Conservation (phyloP, 2,329 filamentous ascomycete species). For the Aphanoascus verrucosus region DNA sequence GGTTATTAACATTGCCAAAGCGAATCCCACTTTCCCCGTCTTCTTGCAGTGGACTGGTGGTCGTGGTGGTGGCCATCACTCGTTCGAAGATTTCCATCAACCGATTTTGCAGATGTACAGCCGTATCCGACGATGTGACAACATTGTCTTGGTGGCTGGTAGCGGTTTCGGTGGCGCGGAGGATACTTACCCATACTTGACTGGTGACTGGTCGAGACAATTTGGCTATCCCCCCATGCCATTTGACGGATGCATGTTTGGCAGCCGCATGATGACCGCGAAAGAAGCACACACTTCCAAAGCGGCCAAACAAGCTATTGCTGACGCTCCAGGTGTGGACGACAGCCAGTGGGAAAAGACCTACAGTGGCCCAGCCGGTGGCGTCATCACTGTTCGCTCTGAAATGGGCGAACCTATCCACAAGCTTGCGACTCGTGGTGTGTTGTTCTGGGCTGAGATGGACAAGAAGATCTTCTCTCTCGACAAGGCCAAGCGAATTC, state of each 20-base stretch:
- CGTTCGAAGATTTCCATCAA: slow-evolving; percentile 89
- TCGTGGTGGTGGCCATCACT: slow-evolving; percentile 87
- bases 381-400: slow-evolving; percentile 89
- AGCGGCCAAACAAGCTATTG: slow-evolving; percentile 80
- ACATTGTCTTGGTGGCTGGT: slow-evolving; percentile 79
- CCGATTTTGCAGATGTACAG: slow-evolving; percentile 86
- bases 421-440: slow-evolving; percentile 93
- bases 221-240: slow-evolving; percentile 89
- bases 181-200: slow-evolving; percentile 86
- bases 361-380: slow-evolving; percentile 81
- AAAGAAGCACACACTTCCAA: slow-evolving; percentile 84
- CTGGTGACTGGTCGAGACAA: slow-evolving; percentile 74
- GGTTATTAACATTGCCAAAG: slow-evolving; percentile 85
- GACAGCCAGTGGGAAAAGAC: slow-evolving; percentile 84
- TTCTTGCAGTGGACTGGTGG: slow-evolving; percentile 92
- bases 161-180: slow-evolving; percentile 85
- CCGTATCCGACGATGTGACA: slow-evolving; percentile 71
- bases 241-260: slow-evolving; percentile 83
- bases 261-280: slow-evolving; percentile 87
- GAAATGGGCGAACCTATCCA: slow-evolving; percentile 99
- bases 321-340: slow-evolving; percentile 70
- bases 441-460: slow-evolving; percentile 97
- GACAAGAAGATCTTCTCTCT: slow-evolving; percentile 95
- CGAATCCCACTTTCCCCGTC: slow-evolving; percentile 88
- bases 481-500: slow-evolving; percentile 84